Evolutionary conservation across 2,329 filamentous ascomycete species (phyloP).

Genomic region (Penicillium nordicum): DNA sequence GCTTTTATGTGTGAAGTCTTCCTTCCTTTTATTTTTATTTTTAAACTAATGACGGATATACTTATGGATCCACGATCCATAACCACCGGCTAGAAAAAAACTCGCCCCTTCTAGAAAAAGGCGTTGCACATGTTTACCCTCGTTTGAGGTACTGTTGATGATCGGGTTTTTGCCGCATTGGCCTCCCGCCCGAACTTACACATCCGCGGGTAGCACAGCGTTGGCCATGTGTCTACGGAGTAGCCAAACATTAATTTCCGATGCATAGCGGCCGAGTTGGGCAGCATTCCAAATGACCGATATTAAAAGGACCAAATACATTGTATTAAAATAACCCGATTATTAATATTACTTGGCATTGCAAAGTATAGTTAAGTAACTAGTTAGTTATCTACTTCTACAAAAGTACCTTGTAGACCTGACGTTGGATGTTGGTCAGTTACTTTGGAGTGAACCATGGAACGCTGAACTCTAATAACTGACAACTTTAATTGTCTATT

Average conservation of each 20-base stretch:
- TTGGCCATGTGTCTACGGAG: conserved; percentile 9
- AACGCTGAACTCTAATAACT: conserved; percentile 8
- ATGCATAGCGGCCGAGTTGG: conserved; percentile 3
- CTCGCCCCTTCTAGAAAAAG: background rate
- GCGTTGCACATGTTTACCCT: background rate
- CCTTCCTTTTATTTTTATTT: background rate
- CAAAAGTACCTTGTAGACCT: background rate
- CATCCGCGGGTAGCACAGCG: conserved; percentile 4
- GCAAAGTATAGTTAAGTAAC: background rate
- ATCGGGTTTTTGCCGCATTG: conserved; percentile 6
- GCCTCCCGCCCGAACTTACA: conserved; percentile 1
- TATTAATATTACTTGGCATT: background rate
- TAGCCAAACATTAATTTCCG: conserved; percentile 10
- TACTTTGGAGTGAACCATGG: conserved; percentile 9
- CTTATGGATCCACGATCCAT: background rate
- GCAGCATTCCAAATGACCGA: conserved; percentile 1
- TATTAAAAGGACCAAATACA: background rate
- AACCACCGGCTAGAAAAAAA: background rate
- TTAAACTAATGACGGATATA: background rate
- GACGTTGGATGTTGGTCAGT: conserved; percentile 5
- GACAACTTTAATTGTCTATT: conserved; percentile 6
- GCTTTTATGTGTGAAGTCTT: background rate
- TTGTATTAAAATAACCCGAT: background rate
- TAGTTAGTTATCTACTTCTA: background rate
- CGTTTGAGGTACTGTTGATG: background rate